These are phyloP conservation scores for Didymosphaeria variabile DNA, from an alignment of 2,329 filamentous ascomycete genomes.

Conservation along the genomic window DNA sequence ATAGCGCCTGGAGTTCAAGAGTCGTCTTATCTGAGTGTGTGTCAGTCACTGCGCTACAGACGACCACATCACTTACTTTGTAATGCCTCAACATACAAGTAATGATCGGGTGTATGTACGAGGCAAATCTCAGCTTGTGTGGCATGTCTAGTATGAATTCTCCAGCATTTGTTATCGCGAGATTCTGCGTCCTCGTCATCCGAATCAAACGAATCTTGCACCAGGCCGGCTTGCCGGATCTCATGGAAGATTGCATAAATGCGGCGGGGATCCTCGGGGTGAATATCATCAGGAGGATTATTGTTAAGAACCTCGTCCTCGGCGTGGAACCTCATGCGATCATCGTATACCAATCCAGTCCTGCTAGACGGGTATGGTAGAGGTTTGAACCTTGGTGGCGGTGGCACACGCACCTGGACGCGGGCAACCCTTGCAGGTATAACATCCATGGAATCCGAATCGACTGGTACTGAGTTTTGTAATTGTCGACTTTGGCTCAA, in stretches of 20 bases:
- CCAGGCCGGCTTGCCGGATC: conserved; percentile 81
- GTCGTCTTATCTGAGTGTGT: conserved; percentile 52
- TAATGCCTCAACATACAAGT: conserved; percentile 75
- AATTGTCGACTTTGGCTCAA: conserved; percentile 22
- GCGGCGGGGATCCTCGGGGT: conserved; percentile 91
- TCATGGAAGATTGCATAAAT: conserved; percentile 94
- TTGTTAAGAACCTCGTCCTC: conserved; percentile 64
- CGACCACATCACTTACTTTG: conserved; percentile 47
- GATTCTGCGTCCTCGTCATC: conserved; percentile 52
- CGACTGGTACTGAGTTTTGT: conserved; percentile 24
- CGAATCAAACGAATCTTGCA: conserved; percentile 67
- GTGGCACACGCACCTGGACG: conserved; percentile 40
- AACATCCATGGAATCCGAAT: conserved; percentile 37
- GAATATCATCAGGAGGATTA: conserved; percentile 73
- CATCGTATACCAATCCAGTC: conserved; percentile 75
- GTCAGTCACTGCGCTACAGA: conserved; percentile 22
- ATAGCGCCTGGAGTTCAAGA: conserved; percentile 74
- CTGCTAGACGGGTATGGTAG: conserved; percentile 43
- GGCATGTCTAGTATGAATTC: conserved; percentile 81
- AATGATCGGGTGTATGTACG: conserved; percentile 81
- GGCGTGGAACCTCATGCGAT: conserved; percentile 93
- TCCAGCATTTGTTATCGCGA: conserved; percentile 62
- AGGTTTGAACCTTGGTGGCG: conserved; percentile 46
- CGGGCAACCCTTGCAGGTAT: conserved; percentile 24
- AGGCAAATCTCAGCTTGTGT: conserved; percentile 80